Percentiles rank a stretch among this genome's conserved stretches.
Evolutionary conservation across 208 protist species (phyloP).

Genomic region (Zelonia costaricensis): DNA sequence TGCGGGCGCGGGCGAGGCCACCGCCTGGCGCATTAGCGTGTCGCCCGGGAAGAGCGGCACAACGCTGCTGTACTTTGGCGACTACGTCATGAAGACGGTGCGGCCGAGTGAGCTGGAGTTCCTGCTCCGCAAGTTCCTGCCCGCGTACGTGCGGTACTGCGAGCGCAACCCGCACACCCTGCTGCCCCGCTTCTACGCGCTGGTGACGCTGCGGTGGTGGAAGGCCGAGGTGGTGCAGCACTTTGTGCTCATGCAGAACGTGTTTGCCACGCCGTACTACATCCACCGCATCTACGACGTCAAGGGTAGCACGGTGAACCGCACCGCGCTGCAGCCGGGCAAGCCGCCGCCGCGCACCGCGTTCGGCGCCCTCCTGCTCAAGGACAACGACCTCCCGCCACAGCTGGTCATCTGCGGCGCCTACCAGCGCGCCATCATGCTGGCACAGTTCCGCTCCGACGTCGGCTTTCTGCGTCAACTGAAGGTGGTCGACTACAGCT

Average conservation of each 20-base stretch:
- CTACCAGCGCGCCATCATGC: conserved; percentile 72
- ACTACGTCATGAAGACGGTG: conserved; percentile 91
- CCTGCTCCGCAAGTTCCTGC: conserved; percentile 65
- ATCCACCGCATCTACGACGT: conserved; percentile 93
- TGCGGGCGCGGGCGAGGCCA: conserved; percentile 23
- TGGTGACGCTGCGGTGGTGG: conserved; percentile 73
- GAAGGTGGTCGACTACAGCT: conserved; percentile 93
- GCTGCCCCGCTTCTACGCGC: conserved; percentile 83
- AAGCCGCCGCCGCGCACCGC: conserved; percentile 66
- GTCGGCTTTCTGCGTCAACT: conserved; percentile 71
- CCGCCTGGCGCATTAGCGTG: conserved; percentile 68
- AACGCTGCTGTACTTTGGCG: conserved; percentile 86
- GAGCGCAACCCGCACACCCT: conserved; percentile 86
- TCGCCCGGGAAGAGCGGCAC: conserved; percentile 88
- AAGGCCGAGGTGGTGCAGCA: conserved; percentile 45
- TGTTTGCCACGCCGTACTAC: conserved; percentile 87
- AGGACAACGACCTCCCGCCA: conserved; percentile 88
- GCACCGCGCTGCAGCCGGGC: conserved; percentile 52
- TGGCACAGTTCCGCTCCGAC: conserved; percentile 88
- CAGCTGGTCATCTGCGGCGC: conserved; percentile 84
- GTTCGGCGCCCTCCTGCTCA: conserved; percentile 81
- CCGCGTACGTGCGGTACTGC: conserved; percentile 75
- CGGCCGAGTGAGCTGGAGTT: conserved; percentile 78
- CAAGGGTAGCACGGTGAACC: conserved; percentile 89
- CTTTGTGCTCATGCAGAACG: conserved; percentile 94